Evolutionary conservation across 1,139 yeast species (phyloP), one percentile per base, ranked within the genome.

Genomic region (Geotrichum cucujoidarum): DNA sequence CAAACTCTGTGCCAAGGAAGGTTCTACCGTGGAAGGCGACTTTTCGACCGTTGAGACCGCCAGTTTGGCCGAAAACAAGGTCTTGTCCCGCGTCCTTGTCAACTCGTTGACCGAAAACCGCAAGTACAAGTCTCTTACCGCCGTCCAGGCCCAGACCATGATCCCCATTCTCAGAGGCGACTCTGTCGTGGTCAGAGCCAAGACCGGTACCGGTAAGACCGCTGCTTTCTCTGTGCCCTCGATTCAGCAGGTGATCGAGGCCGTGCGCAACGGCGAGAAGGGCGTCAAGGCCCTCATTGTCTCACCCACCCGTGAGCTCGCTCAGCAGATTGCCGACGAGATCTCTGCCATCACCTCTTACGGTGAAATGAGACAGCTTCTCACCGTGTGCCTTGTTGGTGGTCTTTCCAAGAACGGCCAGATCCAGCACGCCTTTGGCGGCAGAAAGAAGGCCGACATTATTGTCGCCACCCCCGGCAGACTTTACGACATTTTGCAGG

Each of bases 191-290:
- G 92, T 87, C 32, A 76, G 95, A 57, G 97, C 97, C 31, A 87
- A 87, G 64, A 90, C 97, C 4, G 97, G 97, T 62, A 89, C 97
- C 1, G 97, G 97, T 61, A 90, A 90, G 65, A 90, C 97, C 0
- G 78, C 86, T 52, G 95, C 96, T 0, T 90, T 87, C 63, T 79
- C 89, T 53, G 72, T 89, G 41, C 97, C 97, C 1, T 71, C 87
- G 6, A 68, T 89, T 40, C 84, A 86, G 61, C 75, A 75, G 48
- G 73, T 76, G 32, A 56, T 75, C 17, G 69, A 69, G 42, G 64
- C 68, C 7, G 32, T 50, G 14, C 43, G 42, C 24, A 45, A 40
- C 24, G 56, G 56, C 34, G 52, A 63, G 7, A 61, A 60, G 36
- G 67, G 69, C 47, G 68, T 67, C 40, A 52, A 60, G 46, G 77